Base-by-base conservation (phyloP, 768 basidiomycete genomes). In the Clavaria fumosa region DNA sequence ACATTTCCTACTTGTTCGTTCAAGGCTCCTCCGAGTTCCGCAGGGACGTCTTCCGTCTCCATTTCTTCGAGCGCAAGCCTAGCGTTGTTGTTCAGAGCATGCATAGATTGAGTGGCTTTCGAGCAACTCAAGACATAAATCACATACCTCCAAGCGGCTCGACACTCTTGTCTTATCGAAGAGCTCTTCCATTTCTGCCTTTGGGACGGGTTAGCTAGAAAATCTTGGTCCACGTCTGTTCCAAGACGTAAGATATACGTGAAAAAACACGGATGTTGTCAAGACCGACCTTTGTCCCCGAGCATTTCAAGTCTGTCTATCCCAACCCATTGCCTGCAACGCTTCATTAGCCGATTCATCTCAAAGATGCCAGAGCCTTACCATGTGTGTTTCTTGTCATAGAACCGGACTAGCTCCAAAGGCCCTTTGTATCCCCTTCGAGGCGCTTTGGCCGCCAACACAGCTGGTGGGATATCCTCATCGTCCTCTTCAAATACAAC, bases 321-420 rank as follows among this genome's bases (percentile, higher is more conserved):
- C 3, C 61, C 50, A 3, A 85, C 60, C 62, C 68, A 78, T 57
- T 72, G 67, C 82, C 82, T 84, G 40, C 11, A 34, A 24, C 9
- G 21, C 33, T 27, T 19, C 38, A 30, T 44, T 7, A 42, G n/a
- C 34, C 24, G 27, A 37, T 39, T 11, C 18, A 14, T 30, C 12
- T 14, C 24, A 6, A 23, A 11, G 24, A 3, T 19, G 5, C 21
- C 33, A 18, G 30, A 5, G 4, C 3, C 68, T 10, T 47, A 74
- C 80, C 85, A 80, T 43, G 78, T 68, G 44, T 64, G 59, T 1
- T 58, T 50, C 36, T 69, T 70, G 50, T 90, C 86, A 52, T 67
- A 90, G 58, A 88, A 93, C 32, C 71, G 75, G n/a, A 90, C 69
- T 30, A 88, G 64, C 49, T 77, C 72, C 3, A 73, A 36, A 19